A percentile compares a stretch with the other conserved stretches of the same genome.
Evolutionary conservation across 2,329 filamentous ascomycete genomes (phyloP).

Genomic region (Thielaviopsis punctulata): DNA sequence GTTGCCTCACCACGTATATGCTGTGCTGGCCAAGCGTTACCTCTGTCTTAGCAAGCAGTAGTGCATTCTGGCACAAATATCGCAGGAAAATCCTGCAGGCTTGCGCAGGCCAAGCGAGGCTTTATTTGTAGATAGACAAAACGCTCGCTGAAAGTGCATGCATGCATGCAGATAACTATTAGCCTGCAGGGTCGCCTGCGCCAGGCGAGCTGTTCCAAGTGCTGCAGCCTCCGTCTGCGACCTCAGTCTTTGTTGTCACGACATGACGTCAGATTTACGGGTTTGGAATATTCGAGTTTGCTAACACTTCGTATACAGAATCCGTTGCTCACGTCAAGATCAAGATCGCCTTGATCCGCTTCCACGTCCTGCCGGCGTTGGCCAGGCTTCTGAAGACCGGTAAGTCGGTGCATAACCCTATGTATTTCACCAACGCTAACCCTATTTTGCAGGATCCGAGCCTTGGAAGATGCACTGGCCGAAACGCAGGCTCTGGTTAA

Average conservation of each 20-base stretch:
- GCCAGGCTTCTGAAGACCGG: slow-evolving; percentile 5
- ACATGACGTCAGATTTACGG: background rate
- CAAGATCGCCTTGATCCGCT: slow-evolving; percentile 9
- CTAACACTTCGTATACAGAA: background rate
- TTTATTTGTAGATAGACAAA: background rate
- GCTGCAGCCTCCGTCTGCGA: background rate
- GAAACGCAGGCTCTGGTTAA: slow-evolving; percentile 7
- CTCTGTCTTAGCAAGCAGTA: too few relatives aligned
- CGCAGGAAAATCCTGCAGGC: background rate
- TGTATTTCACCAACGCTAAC: background rate
- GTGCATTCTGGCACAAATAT: too few relatives aligned
- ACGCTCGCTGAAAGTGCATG: background rate
- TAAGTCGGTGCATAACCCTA: background rate
- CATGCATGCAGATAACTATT: background rate
- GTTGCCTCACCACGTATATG: too few relatives aligned
- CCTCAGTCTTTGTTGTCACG: background rate
- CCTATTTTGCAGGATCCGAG: slow-evolving; percentile 3
- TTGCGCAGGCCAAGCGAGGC: background rate
- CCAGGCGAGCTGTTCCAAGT: background rate
- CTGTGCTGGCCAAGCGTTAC: too few relatives aligned
- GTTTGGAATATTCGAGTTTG: background rate
- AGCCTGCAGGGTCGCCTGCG: background rate
- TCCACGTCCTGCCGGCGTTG: background rate
- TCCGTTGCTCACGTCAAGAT: slow-evolving; percentile 10
- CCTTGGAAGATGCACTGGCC: slow-evolving; percentile 6